A percentile compares a stretch with the other conserved stretches of the same genome.
These are phyloP conservation scores for Cystobasidium onofrii DNA, from an alignment of 768 basidiomycete species.

Conservation along the genomic window DNA sequence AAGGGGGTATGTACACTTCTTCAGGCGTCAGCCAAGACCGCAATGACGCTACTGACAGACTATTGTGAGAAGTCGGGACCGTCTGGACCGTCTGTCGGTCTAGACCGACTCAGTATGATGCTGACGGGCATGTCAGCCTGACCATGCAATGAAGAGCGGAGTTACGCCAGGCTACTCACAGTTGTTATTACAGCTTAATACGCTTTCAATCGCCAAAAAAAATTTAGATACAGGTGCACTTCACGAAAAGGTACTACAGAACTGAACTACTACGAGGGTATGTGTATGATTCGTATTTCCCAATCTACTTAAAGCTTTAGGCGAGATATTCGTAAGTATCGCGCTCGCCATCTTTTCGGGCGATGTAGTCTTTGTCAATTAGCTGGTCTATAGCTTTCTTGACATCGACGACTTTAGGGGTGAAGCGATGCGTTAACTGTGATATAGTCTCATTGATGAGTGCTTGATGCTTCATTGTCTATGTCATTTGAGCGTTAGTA, in stretches of 20 bases:
- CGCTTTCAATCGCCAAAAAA: background rate
- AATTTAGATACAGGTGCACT: background rate
- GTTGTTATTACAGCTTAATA: background rate
- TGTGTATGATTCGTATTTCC: background rate
- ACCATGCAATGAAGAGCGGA: too few relatives aligned
- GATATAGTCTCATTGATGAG: slow-evolving; percentile 83
- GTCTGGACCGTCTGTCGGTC: background rate
- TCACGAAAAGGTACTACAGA: background rate
- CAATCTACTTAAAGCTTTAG: background rate
- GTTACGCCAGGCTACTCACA: background rate
- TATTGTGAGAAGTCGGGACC: too few relatives aligned
- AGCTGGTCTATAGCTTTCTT: slow-evolving; percentile 69
- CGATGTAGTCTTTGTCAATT: slow-evolving; percentile 95
- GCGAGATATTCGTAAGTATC: slow-evolving; percentile 30
- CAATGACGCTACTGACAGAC: too few relatives aligned
- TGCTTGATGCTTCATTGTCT: slow-evolving; percentile 83
- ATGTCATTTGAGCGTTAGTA: background rate
- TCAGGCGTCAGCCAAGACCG: too few relatives aligned
- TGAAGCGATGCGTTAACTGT: slow-evolving; percentile 76
- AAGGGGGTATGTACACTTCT: too few relatives aligned
- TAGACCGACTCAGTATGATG: background rate
- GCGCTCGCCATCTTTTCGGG: slow-evolving; percentile 55
- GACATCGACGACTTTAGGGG: slow-evolving; percentile 90
- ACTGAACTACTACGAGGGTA: background rate
- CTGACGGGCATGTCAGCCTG: too few relatives aligned